Conservation (phyloP, 352 stramenopile species). For the Globisporangium perplexum region DNA sequence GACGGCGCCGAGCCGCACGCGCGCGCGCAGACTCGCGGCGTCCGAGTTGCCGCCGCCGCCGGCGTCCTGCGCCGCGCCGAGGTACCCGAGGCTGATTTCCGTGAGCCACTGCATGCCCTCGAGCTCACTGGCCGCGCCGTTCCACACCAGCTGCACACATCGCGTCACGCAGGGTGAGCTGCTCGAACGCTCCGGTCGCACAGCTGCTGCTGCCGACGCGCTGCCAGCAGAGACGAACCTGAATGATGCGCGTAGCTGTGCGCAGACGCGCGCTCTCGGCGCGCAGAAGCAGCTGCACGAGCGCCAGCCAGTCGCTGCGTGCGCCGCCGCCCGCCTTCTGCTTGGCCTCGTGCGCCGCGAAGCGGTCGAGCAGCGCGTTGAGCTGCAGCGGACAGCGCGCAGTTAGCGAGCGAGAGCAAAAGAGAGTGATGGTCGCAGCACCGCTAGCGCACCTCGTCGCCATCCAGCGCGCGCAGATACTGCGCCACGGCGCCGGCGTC, state of each 20-base stretch:
- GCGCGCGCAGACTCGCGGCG: neutral
- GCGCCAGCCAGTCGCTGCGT: conserved; percentile 51
- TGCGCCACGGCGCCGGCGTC: conserved; percentile 56
- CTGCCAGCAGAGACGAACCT: conserved; percentile 11
- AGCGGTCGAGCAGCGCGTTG: conserved; percentile 49
- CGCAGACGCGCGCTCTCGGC: conserved; percentile 44
- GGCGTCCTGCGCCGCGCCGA: conserved; percentile 33
- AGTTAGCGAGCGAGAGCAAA: neutral
- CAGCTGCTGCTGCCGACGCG: too few relatives aligned
- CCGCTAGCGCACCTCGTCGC: conserved; percentile 36
- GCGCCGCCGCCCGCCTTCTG: conserved; percentile 35
- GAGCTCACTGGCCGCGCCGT: conserved; percentile 49
- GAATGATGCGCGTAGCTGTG: conserved; percentile 48
- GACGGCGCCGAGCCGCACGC: conserved; percentile 18
- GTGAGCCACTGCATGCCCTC: conserved; percentile 73
- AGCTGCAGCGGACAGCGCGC: conserved; percentile 25
- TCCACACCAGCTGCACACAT: conserved; percentile 30
- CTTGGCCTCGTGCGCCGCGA: conserved; percentile 32
- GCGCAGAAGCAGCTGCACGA: conserved; percentile 58
- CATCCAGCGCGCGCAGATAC: conserved; percentile 53
- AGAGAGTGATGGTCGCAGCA: neutral
- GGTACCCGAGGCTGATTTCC: conserved; percentile 67
- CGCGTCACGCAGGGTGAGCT: too few relatives aligned
- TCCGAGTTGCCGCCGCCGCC: conserved; percentile 7
- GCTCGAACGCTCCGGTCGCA: too few relatives aligned